These are phyloP conservation scores for Amanita exitialis DNA, from an alignment of 768 basidiomycete genomes.

Conservation along the genomic window DNA sequence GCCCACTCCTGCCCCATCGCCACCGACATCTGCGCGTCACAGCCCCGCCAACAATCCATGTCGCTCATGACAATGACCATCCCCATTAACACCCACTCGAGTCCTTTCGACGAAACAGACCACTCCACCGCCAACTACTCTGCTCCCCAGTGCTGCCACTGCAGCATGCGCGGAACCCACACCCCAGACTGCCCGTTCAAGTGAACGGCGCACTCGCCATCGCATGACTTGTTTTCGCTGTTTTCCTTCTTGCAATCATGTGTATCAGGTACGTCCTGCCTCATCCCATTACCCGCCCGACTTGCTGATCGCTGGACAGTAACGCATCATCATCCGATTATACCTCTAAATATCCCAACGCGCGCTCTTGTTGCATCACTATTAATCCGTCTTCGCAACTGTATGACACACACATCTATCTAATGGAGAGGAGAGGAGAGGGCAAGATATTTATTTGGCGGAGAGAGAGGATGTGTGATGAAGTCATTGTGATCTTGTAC, in stretches of 20 bases:
- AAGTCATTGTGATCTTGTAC: conserved; percentile 27
- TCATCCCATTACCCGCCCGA: not conserved
- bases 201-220: conserved; percentile 15
- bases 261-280: conserved; percentile 9
- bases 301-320: not conserved
- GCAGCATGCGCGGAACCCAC: conserved; percentile 57
- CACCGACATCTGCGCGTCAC: conserved; percentile 6
- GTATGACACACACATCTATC: conserved; percentile 5
- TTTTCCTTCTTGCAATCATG: conserved; percentile 7
- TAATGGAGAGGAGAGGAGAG: not conserved
- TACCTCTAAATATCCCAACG: conserved; percentile 1
- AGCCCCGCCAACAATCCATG: conserved; percentile 6
- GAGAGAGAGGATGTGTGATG: conserved; percentile 11
- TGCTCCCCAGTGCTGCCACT: conserved; percentile 74
- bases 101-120: conserved; percentile 16
- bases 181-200: conserved; percentile 59
- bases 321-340: conserved; percentile 5
- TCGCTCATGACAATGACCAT: conserved; percentile 2
- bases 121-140: conserved; percentile 33
- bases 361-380: not conserved
- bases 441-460: conserved; percentile 10
- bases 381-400: conserved; percentile 3
- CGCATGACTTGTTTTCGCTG: conserved; percentile 6
- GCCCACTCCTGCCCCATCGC: conserved; percentile 11
- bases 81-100: conserved; percentile 1